Base-by-base conservation (phyloP, 306 rosid species). In the Cucumis hystrix region DNA sequence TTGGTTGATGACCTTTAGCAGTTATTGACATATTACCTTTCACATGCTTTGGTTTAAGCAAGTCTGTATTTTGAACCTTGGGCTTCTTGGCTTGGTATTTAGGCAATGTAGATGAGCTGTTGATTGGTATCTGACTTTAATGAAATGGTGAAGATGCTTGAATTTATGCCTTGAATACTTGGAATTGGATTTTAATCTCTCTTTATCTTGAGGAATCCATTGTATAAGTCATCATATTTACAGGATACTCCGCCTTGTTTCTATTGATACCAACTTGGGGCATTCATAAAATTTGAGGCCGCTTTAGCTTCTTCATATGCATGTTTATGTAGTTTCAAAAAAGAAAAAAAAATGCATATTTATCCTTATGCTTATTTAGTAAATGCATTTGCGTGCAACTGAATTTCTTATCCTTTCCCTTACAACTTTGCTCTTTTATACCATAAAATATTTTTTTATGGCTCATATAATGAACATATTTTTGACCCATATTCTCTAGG, bases 401-500 rank as follows among this genome's bases (percentile, higher is more conserved):
- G n/a, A 18, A 70, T 70, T 47, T 70, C 76, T 70, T 69, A 69
- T 11, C 37, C 6, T 4, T 23, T 70, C 59, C 47, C 39, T 45
- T 69, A 20, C 47, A 69, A 69, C 47, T 45, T n/a, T 23, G 7
- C 14, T 45, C 39, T 20, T 41, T 20, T 45, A 45, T 45, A 47
- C 54, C 5, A 5, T 47, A 69, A 45, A 55, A 25, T 49, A 13
- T 49, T 2, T 67, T 66, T 43, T 41, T 41, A 67, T 67, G 58
- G 5, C 1, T 43, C 25, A 13, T 72, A 10, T 47, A 51, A 16
- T 37, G 25, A 49, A 57, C 60, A 21, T 77, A 55, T 18, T 35
- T 64, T 57, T 54, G 40, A 17, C 21, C 7, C 10, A 67, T 79
- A 74, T 85, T 83, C 79, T 87, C 81, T 88, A 95, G 98, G 97